Evolutionary conservation across 345 rosid genomes (phyloP).

Genomic region (sweet orange (Citrus sinensis)): DNA sequence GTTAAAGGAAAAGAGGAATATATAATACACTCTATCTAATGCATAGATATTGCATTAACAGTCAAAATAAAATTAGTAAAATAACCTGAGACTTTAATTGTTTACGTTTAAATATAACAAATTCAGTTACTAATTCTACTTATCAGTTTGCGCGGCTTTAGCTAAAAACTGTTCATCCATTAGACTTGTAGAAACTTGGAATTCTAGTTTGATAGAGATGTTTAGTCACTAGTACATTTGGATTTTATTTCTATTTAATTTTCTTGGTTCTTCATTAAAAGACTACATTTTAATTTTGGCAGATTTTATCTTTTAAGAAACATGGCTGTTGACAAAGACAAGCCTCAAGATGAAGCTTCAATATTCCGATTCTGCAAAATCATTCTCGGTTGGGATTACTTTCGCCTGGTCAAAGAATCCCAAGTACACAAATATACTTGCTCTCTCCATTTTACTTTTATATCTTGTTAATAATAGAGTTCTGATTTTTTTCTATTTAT

Average conservation of each 20-base stretch:
- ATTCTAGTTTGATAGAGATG: too few relatives aligned
- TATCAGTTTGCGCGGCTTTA: too few relatives aligned
- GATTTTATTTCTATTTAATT: not conserved
- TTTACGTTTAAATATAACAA: too few relatives aligned
- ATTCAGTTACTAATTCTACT: too few relatives aligned
- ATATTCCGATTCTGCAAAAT: conserved; percentile 65
- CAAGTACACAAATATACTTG: conserved; percentile 29
- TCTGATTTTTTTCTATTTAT: not conserved
- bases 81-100: too few relatives aligned
- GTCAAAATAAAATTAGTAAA: too few relatives aligned
- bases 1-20: too few relatives aligned
- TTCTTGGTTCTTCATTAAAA: not conserved
- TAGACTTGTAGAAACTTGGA: too few relatives aligned
- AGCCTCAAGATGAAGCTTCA: conserved; percentile 58
- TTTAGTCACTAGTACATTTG: not conserved
- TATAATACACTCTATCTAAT: too few relatives aligned
- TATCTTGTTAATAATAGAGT: not conserved
- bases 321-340: conserved; percentile 59
- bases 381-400: conserved; percentile 82
- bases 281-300: not conserved
- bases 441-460: not conserved
- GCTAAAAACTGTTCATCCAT: too few relatives aligned
- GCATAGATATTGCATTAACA: too few relatives aligned
- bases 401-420: conserved; percentile 51
- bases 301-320: not conserved